Base-by-base conservation (phyloP, 2,329 filamentous ascomycete genomes). In the Trichoderma citrinoviride region DNA sequence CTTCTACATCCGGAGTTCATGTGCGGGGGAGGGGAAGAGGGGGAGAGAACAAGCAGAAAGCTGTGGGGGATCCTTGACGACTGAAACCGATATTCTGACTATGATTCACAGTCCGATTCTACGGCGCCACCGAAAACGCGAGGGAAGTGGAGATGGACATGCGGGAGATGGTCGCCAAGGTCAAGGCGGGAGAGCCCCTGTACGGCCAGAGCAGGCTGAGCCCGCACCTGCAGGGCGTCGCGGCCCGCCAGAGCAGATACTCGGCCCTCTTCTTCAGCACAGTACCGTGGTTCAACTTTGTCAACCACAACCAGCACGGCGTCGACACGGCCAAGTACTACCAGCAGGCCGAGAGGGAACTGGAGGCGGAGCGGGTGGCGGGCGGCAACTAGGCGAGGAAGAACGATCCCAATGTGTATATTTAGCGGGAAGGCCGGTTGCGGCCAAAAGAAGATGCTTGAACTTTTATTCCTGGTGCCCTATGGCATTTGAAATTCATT, bases 251-350 rank as follows among this genome's bases (percentile, higher is more conserved):
- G 82, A 97, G 93, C 74, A 86, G 95, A 75, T 98, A 97, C 83
- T 89, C 91, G 43, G 90, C 90, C 46, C 83, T 95, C 37, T 95
- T 94, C 78, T 81, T 91, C 70, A 90, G 93, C 75, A 87, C 94
- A 62, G 81, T 99, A 64, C 93, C 94, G 44, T 98, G 93, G 95
- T 94, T 97, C 81, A 99, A 99, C 83, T 90, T 99, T 80, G 94
- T 97, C 74, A 98, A 99, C 80, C 95, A 99, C 80, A 89, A 87
- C 76, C 82, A 96, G 85, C 95, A 99, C 77, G 95, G 95, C 71
- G 91, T 99, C 66, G 95, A 99, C 77, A 99, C 95, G 37, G 93
- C 94, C 69, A 99, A 99, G 82, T 99, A 99, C 82, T 99, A 96
- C 80, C 89, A 90, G 76, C 92, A 96, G 78, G 95, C 95, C 7